A percentile compares a stretch with the other conserved stretches of the same genome.
phyloP scores from a whole-genome alignment of 768 basidiomycete species.

The Rhodotorula paludigena region DNA sequence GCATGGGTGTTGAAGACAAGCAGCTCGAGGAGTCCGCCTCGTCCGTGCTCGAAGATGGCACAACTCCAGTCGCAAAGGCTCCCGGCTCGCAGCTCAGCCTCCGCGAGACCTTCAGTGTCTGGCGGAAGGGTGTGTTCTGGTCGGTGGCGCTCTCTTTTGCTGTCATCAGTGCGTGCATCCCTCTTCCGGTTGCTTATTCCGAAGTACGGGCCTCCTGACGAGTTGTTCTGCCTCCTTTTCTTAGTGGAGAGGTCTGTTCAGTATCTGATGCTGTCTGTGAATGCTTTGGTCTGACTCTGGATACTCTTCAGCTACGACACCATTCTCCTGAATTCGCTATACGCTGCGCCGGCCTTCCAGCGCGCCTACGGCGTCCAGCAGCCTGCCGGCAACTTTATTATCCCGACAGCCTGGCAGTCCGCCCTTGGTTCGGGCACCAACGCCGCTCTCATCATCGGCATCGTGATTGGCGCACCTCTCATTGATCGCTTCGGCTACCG shows the following conservation, averaged over 20 bases:
- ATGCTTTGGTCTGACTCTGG: too few species aligned
- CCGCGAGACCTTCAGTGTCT: neutral
- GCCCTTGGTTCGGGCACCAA: neutral
- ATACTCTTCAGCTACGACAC: too few species aligned
- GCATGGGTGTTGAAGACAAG: neutral
- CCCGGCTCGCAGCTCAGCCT: neutral
- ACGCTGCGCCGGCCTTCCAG: conserved; percentile 2
- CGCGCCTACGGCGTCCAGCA: neutral
- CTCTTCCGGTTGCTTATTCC: too few species aligned
- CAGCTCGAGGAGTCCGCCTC: neutral
- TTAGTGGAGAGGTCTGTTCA: too few species aligned
- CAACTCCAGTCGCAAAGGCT: neutral
- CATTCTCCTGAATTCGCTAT: conserved; percentile 4
- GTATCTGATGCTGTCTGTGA: too few species aligned
- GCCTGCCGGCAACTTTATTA: neutral
- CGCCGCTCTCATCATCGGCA: conserved; percentile 3
- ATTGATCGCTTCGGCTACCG: neutral
- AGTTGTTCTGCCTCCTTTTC: too few species aligned
- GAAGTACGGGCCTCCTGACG: too few species aligned
- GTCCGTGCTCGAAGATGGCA: neutral
- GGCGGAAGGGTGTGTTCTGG: conserved; percentile 2
- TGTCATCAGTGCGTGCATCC: neutral
- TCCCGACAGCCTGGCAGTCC: neutral
- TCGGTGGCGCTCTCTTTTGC: neutral
- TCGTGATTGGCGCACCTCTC: neutral